These are phyloP conservation scores for Irpex sp. DNA, from an alignment of 1,284 basidiomycete species.

Conservation along the genomic window DNA sequence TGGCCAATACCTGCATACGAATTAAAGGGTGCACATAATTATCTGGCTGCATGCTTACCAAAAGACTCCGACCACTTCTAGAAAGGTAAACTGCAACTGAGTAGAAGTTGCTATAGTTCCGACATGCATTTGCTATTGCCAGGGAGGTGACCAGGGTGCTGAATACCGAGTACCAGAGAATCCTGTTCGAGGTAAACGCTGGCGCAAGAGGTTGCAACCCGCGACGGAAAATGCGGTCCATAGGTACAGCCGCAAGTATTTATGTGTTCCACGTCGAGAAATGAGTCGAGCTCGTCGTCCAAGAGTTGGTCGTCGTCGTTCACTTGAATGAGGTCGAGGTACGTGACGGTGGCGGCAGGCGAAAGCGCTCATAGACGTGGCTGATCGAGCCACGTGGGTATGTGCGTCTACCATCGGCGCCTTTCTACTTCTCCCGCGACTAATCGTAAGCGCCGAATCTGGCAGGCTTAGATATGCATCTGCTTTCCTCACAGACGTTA, in stretches of 20 bases:
- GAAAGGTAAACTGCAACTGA: constrained; percentile 91
- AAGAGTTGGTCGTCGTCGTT: background rate
- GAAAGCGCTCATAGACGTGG: background rate
- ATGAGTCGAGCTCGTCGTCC: background rate
- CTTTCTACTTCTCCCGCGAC: background rate
- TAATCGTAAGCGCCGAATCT: background rate
- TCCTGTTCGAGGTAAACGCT: constrained; percentile 56
- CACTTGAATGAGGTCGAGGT: background rate
- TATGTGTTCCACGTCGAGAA: background rate
- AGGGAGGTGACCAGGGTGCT: constrained; percentile 71
- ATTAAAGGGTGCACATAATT: background rate
- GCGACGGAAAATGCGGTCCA: constrained; percentile 37
- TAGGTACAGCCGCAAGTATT: constrained; percentile 30
- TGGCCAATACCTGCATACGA: constrained; percentile 80
- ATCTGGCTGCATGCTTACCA: constrained; percentile 52
- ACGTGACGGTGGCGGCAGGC: background rate
- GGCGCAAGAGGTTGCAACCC: constrained; percentile 40
- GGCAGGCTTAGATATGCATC: background rate
- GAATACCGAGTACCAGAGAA: constrained; percentile 66
- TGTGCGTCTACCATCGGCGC: too few relatives aligned
- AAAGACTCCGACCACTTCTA: constrained; percentile 83
- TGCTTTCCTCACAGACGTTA: background rate
- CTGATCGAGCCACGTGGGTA: background rate
- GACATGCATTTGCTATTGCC: constrained; percentile 77
- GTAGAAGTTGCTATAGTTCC: constrained; percentile 90